A percentile compares a stretch with the other conserved stretches of the same genome.
Conservation (phyloP, 208 protist genomes). For the Trypanosoma boissoni region DNA sequence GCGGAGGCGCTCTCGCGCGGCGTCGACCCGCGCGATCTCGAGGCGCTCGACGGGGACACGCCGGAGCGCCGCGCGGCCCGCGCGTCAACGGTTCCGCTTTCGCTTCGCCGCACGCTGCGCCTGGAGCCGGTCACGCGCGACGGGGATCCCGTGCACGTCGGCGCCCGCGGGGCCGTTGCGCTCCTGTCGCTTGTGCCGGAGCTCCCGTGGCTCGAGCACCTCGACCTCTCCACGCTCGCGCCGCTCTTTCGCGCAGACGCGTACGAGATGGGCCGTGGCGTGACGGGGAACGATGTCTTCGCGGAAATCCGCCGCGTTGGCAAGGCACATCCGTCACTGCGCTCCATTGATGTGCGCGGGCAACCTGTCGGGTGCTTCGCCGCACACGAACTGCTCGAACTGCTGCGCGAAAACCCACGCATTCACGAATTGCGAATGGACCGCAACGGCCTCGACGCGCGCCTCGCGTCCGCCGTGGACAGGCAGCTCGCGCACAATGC, state of each 20-base stretch:
- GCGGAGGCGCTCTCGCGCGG: slow-evolving; percentile 33
- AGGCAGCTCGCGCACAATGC: slow-evolving; percentile 31
- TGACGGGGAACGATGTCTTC: slow-evolving; percentile 59
- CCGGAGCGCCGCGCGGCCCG: slow-evolving; percentile 13
- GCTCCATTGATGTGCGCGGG: slow-evolving; percentile 33
- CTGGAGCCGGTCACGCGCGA: slow-evolving; percentile 10
- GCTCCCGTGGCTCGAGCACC: slow-evolving; percentile 46
- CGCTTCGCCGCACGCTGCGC: slow-evolving; percentile 25
- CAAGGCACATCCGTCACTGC: slow-evolving; percentile 28
- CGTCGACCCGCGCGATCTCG: slow-evolving; percentile 30
- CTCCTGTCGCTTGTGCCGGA: slow-evolving; percentile 54
- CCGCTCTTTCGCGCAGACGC: slow-evolving; percentile 58
- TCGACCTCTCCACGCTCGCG: slow-evolving; percentile 62
- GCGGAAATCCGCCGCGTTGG: slow-evolving; percentile 38
- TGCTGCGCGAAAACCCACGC: slow-evolving; percentile 19
- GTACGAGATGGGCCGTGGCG: slow-evolving; percentile 18
- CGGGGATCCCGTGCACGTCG: slow-evolving; percentile 37
- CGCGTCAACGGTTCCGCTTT: slow-evolving; percentile 29
- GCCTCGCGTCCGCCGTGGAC: slow-evolving; percentile 27
- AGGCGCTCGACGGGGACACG: slow-evolving; percentile 31
- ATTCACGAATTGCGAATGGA: slow-evolving; percentile 36
- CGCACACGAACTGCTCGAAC: slow-evolving; percentile 37
- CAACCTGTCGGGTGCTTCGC: slow-evolving; percentile 57
- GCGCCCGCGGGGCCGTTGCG: slow-evolving; percentile 58
- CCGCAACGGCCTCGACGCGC: slow-evolving; percentile 26